Evolutionary conservation across 2,329 filamentous ascomycete genomes (phyloP).

Genomic region (Phaeophleospora eucalypticola): DNA sequence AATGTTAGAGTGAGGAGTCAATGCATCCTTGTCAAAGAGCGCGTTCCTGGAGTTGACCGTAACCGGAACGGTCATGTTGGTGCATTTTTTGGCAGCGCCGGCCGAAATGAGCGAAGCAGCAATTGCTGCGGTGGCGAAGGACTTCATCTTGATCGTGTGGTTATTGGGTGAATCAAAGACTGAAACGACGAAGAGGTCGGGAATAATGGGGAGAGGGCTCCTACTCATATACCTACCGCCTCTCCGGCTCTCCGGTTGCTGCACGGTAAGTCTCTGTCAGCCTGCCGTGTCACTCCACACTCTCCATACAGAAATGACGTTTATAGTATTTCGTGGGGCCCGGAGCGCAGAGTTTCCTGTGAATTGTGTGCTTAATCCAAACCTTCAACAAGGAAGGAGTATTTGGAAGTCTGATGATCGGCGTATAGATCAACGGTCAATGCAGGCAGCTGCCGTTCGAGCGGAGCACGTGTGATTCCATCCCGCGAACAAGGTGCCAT

Average conservation of each 20-base stretch:
- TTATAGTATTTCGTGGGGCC: too few relatives aligned
- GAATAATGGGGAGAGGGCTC: neutral
- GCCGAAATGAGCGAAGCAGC: slow-evolving; percentile 20
- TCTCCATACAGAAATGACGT: too few relatives aligned
- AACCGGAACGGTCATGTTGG: slow-evolving; percentile 51
- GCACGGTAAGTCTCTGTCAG: too few relatives aligned
- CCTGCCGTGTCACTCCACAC: too few relatives aligned
- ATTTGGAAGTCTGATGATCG: too few relatives aligned
- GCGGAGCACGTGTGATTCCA: too few relatives aligned
- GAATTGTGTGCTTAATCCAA: too few relatives aligned
- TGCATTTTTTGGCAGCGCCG: slow-evolving; percentile 20
- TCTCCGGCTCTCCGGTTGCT: neutral
- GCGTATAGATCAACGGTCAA: too few relatives aligned
- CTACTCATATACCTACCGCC: neutral
- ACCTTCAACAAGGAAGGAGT: too few relatives aligned
- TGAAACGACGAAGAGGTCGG: neutral
- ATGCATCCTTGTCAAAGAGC: slow-evolving; percentile 48
- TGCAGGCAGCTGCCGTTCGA: too few relatives aligned
- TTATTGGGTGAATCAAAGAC: neutral
- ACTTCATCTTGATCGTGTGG: slow-evolving; percentile 23
- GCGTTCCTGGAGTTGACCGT: slow-evolving; percentile 52
- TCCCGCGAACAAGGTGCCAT: too few relatives aligned
- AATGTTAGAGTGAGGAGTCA: slow-evolving; percentile 45
- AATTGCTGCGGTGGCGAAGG: slow-evolving; percentile 20
- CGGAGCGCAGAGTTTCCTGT: too few relatives aligned